Evolutionary conservation across 768 basidiomycete genomes (phyloP), one percentile per base, ranked within the genome.

Genomic region (Rhodotorula diobovata): DNA sequence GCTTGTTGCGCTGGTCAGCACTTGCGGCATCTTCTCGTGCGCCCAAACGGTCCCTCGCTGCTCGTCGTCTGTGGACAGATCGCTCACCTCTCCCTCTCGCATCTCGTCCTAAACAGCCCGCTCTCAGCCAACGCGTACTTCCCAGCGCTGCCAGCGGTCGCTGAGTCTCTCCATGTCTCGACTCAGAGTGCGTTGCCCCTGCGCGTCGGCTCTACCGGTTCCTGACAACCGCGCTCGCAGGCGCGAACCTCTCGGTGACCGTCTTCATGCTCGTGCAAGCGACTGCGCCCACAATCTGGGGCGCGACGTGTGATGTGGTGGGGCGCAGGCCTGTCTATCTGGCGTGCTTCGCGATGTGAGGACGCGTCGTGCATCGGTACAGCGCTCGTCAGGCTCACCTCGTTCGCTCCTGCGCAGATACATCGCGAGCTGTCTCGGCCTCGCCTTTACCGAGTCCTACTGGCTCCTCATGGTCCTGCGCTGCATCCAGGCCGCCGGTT

Each of bases 61-160:
- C n/a, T n/a, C n/a, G n/a, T n/a, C n/a, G n/a, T n/a, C n/a, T n/a
- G n/a, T n/a, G n/a, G n/a, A n/a, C n/a, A n/a, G n/a, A n/a, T n/a
- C n/a, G n/a, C n/a, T n/a, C n/a, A n/a, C n/a, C n/a, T n/a, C n/a
- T n/a, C n/a, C n/a, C n/a, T n/a, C n/a, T n/a, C n/a, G n/a, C n/a
- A n/a, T n/a, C n/a, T n/a, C 14, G 16, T 11, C 20, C 7, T 11
- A 12, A 39, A 11, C 16, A 56, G 55, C 25, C 39, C 35, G 53
- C 28, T 46, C 7, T 53, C 56, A 20, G 70, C 74, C 63, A 75
- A 75, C 58, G 67, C 66, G 54, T 75, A 58, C 62, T 46, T 69
- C 32, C 74, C 74, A 1, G 64, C 48, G 41, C 69, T 75, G 9
- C 70, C 74, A 5, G 30, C 65, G 20, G 66, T 75, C n/a, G 39